A percentile compares a stretch with the other conserved stretches of the same genome.
Conservation (phyloP, 768 basidiomycete genomes). For the Tricholoma hemisulphureum region DNA sequence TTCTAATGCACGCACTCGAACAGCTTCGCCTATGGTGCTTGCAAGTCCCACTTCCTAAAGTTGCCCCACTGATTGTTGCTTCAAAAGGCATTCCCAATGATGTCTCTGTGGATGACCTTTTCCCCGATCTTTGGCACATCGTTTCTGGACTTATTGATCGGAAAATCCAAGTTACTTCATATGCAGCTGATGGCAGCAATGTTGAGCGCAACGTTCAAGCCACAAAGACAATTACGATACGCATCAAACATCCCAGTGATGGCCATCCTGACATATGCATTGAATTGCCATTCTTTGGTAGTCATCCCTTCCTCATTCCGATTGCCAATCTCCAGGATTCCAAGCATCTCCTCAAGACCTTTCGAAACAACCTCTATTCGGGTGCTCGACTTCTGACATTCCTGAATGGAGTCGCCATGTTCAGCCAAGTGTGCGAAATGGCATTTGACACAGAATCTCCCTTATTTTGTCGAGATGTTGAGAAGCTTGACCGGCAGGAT, state of each 20-base stretch:
- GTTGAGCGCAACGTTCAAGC: background rate
- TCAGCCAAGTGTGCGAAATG: slow-evolving; percentile 18
- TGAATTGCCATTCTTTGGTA: background rate
- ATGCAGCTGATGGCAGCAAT: background rate
- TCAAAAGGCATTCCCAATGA: slow-evolving; percentile 23
- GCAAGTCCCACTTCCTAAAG: slow-evolving; percentile 29
- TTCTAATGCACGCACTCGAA: slow-evolving; percentile 1
- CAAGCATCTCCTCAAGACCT: slow-evolving; percentile 32
- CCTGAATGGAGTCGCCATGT: slow-evolving; percentile 19
- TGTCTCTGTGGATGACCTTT: slow-evolving; percentile 17
- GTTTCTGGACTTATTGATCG: slow-evolving; percentile 15
- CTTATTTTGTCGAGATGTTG: slow-evolving; percentile 24
- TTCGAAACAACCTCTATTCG: slow-evolving; percentile 30
- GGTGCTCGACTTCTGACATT: slow-evolving; percentile 29
- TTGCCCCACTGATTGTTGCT: slow-evolving; percentile 33
- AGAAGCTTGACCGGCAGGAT: slow-evolving; percentile 42
- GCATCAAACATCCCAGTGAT: background rate
- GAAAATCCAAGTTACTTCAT: background rate
- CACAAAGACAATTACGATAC: background rate
- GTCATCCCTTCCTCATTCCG: background rate
- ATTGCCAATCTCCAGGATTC: slow-evolving; percentile 20
- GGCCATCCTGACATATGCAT: background rate
- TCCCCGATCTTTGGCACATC: slow-evolving; percentile 15
- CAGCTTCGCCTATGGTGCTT: slow-evolving; percentile 32
- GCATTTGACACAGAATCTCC: slow-evolving; percentile 17